Evolutionary conservation across 1,284 basidiomycete genomes (phyloP), one percentile per base, ranked within the genome.

Genomic region (Ceratobasidium sp.): DNA sequence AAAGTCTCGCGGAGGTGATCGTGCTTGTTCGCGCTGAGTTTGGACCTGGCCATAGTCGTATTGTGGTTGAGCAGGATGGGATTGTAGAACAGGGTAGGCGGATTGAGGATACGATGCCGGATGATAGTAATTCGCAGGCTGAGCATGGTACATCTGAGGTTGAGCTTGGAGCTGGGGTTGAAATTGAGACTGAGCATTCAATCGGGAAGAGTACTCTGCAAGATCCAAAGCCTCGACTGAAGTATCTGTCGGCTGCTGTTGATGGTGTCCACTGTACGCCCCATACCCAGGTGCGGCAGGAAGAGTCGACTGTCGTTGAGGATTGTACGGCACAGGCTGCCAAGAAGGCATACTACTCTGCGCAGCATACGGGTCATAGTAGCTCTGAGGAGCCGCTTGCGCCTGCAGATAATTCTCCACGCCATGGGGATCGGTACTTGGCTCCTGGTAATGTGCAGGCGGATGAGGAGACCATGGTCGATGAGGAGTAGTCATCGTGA

Each of bases 401-500:
- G 59, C 46, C 44, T 61, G 59, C 28, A 75, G 48, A 38, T 64
- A 64, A 33, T 65, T 75, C 52, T 64, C 71, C 15, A 75, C 61
- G n/a, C 71, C 71, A 3, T 44, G 59, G 1, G 59, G 61, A n/a
- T 75, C 71, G 7, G 71, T 65, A 48, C 61, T 64, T n/a, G 59
- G 71, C 26, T 75, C 46, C 38, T 64, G 71, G 61, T 75, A 75
- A 61, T 75, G 71, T 17, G 71, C 61, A 33, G 59, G 71, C 17
- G 59, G 71, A 48, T 64, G 71, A 75, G 59, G 71, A 20, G 71
- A 75, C 71, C 71, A 75, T n/a, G 71, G 71, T 65, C 61, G 44
- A 5, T 42, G 59, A 42, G 57, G 70, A 40, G 44, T 46, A 28
- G 71, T 26, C 71, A 75, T 75, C 28, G 61, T 75, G 71, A 70